These are phyloP conservation scores for Zizania palustris DNA, from an alignment of 202 grass and related monocot genomes.

Conservation along the genomic window DNA sequence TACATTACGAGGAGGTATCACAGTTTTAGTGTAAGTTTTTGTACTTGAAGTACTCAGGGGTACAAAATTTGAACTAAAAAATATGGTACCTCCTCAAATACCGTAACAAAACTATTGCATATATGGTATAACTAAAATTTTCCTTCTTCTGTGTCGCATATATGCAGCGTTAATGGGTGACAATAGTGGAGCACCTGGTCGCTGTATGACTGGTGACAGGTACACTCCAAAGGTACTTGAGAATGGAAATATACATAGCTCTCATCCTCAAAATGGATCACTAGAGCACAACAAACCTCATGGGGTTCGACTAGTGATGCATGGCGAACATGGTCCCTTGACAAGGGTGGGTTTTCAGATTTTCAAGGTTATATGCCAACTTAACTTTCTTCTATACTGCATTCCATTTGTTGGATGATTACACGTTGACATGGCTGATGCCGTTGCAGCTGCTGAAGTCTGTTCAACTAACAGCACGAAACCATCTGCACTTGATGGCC, in stretches of 20 bases:
- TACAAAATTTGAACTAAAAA: too few species aligned
- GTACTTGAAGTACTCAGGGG: too few species aligned
- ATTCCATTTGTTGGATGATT: constrained; percentile 40
- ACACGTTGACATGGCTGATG: constrained; percentile 32
- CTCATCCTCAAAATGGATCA: constrained; percentile 50
- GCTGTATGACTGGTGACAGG: not conserved
- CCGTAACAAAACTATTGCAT: not conserved
- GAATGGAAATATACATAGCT: constrained; percentile 37
- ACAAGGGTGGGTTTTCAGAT: constrained; percentile 49
- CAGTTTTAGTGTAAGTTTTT: too few species aligned
- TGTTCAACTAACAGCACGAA: constrained; percentile 47
- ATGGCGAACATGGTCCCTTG: constrained; percentile 64
- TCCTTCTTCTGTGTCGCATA: constrained; percentile 25
- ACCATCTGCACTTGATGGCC: constrained; percentile 22
- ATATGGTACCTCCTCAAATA: too few species aligned
- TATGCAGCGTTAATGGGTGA: constrained; percentile 43
- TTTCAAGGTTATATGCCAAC: constrained; percentile 58
- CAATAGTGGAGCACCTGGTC: constrained; percentile 16
- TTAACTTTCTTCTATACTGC: constrained; percentile 31
- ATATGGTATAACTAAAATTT: constrained; percentile 8
- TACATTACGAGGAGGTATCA: too few species aligned
- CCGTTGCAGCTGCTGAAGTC: constrained; percentile 64
- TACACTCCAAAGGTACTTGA: constrained; percentile 23
- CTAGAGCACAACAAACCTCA: constrained; percentile 35
- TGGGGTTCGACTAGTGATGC: constrained; percentile 42